These are phyloP conservation scores for Termitomyces sp. DNA, from an alignment of 768 basidiomycete genomes.

Conservation along the genomic window DNA sequence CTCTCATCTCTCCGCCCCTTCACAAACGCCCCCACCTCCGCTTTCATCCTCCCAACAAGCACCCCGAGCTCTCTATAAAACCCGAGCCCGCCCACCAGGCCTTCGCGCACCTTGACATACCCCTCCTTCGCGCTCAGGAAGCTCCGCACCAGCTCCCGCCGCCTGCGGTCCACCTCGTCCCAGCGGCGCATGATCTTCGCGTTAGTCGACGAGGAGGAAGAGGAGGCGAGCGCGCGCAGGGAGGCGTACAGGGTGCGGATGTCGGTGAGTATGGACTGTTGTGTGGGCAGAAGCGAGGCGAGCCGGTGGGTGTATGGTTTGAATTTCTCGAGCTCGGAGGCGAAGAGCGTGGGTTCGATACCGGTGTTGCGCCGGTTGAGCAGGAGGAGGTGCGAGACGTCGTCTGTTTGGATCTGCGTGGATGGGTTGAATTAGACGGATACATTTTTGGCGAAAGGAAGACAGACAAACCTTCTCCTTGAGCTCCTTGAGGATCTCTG, in stretches of 20 bases:
- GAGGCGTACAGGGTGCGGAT: slow-evolving; percentile 67
- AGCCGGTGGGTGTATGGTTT: slow-evolving; percentile 84
- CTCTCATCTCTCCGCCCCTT: slow-evolving; percentile 63
- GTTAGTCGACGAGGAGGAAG: slow-evolving; percentile 16
- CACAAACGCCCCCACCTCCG: slow-evolving; percentile 59
- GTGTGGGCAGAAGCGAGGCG: slow-evolving; percentile 70
- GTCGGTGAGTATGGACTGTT: slow-evolving; percentile 70
- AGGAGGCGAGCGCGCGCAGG: slow-evolving; percentile 67
- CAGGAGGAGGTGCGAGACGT: slow-evolving; percentile 91
- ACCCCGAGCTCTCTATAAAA: slow-evolving; percentile 83
- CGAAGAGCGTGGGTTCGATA: slow-evolving; percentile 85
- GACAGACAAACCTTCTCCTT: slow-evolving; percentile 77
- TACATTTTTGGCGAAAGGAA: not conserved
- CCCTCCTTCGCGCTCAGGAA: slow-evolving; percentile 76
- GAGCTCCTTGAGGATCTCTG: slow-evolving; percentile 85
- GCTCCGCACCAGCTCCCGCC: slow-evolving; percentile 34
- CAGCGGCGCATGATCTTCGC: not conserved
- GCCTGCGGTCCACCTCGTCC: not conserved
- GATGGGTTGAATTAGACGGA: not conserved
- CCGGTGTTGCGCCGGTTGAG: slow-evolving; percentile 82
- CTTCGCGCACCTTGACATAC: slow-evolving; percentile 84
- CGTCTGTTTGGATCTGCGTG: slow-evolving; percentile 84
- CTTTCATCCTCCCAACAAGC: slow-evolving; percentile 50
- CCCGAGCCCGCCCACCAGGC: slow-evolving; percentile 78
- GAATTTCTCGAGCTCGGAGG: slow-evolving; percentile 94